These are phyloP conservation scores for Elongisporangium senticosum DNA, from an alignment of 352 stramenopile species.

Conservation along the genomic window DNA sequence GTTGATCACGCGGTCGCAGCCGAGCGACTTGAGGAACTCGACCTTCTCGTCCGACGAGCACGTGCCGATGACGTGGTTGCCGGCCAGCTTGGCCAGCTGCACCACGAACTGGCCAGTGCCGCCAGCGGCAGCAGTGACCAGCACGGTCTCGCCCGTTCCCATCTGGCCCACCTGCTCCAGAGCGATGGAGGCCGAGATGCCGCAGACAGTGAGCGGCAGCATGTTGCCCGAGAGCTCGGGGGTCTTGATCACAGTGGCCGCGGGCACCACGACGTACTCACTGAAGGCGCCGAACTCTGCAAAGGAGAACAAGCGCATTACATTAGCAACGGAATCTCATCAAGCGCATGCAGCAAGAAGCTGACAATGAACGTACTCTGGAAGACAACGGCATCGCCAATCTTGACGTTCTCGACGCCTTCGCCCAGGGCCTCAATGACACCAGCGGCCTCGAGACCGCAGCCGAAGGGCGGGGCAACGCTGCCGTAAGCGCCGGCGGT, in stretches of 20 bases:
- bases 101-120: conserved; percentile 81
- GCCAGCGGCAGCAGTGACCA: conserved; percentile 58
- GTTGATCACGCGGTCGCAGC: conserved; percentile 78
- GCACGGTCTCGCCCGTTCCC: conserved; percentile 48
- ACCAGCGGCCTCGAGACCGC: conserved; percentile 35
- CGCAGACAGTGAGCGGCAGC: conserved; percentile 33
- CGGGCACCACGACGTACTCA: conserved; percentile 39
- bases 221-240: conserved; percentile 14
- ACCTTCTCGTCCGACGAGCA: conserved; percentile 83
- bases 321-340: not conserved
- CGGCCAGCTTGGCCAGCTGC: conserved; percentile 79
- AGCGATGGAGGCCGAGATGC: conserved; percentile 34
- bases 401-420: conserved; percentile 39
- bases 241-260: conserved; percentile 23
- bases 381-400: conserved; percentile 38
- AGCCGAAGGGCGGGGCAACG: conserved; percentile 38
- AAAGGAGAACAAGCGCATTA: not conserved
- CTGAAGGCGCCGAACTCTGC: conserved; percentile 43
- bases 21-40: conserved; percentile 63
- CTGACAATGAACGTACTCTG: conserved; percentile 15
- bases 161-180: conserved; percentile 56
- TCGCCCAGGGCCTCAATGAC: conserved; percentile 31
- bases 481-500: conserved; percentile 38
- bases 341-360: not conserved
- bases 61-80: conserved; percentile 75